Percentiles rank a stretch among this genome's conserved stretches.
phyloP scores from a whole-genome alignment of 495 filamentous ascomycete species.

The Xylaria intraflava region DNA sequence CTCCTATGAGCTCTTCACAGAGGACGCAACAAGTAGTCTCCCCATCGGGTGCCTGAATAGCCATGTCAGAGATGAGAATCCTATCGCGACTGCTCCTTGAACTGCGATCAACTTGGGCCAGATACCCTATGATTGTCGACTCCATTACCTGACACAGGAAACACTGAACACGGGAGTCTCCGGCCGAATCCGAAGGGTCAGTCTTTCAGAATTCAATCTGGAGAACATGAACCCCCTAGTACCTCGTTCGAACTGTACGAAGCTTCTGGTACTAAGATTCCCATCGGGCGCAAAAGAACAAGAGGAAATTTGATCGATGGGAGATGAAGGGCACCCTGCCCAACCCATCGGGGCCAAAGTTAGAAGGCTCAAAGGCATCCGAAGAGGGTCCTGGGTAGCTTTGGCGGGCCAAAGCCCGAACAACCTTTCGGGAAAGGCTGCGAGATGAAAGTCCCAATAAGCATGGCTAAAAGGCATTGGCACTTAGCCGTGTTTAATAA shows the following conservation, averaged over 20 bases:
- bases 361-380: constrained; percentile 20
- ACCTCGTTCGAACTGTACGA: constrained; percentile 16
- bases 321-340: constrained; percentile 38
- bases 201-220: constrained; percentile 16
- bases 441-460: constrained; percentile 20
- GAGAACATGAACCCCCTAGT: constrained; percentile 13
- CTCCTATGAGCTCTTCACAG: too few relatives aligned
- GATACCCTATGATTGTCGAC: constrained; percentile 15
- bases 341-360: constrained; percentile 16
- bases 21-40: too few relatives aligned
- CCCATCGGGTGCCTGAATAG: too few relatives aligned
- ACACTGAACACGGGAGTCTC: constrained; percentile 13
- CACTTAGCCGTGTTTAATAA: constrained; percentile 25
- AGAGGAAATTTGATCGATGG: constrained; percentile 41
- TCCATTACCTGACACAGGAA: constrained; percentile 7
- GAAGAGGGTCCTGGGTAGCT: constrained; percentile 37
- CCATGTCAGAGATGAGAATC: too few relatives aligned
- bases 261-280: constrained; percentile 28
- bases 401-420: constrained; percentile 42
- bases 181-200: constrained; percentile 20
- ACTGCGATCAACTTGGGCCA: too few relatives aligned
- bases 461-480: constrained; percentile 15
- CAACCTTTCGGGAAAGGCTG: constrained; percentile 37
- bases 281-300: constrained; percentile 35
- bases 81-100: too few relatives aligned